Conservation (phyloP, 108 stramenopile genomes). For the Cyclotella baltica region DNA sequence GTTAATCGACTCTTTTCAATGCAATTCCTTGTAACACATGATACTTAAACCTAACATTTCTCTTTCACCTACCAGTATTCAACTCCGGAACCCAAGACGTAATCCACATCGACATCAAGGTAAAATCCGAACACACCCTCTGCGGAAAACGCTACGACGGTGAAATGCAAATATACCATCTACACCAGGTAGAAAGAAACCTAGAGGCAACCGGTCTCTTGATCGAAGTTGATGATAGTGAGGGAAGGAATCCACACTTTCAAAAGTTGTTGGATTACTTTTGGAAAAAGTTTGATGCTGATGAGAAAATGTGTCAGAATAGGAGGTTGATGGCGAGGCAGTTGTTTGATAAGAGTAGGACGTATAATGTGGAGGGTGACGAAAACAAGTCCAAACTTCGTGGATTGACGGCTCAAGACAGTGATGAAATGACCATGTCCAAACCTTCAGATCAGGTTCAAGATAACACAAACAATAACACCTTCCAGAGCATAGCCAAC, state of each 20-base stretch:
- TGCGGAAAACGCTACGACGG: slow-evolving; percentile 75
- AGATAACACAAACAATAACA: slow-evolving; percentile 5
- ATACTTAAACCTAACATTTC: too few species aligned
- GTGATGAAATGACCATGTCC: slow-evolving; percentile 12
- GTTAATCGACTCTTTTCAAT: too few species aligned
- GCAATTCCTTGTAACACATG: too few species aligned
- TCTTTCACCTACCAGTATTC: too few species aligned
- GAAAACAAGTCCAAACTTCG: slow-evolving; percentile 12
- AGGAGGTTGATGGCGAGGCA: slow-evolving; percentile 30
- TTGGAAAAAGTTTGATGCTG: slow-evolving; percentile 41
- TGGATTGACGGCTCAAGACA: slow-evolving; percentile 14
- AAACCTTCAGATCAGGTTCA: not conserved
- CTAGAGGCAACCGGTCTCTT: slow-evolving; percentile 40
- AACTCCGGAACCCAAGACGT: slow-evolving; percentile 45
- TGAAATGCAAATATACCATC: slow-evolving; percentile 57
- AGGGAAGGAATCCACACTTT: slow-evolving; percentile 34
- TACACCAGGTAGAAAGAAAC: slow-evolving; percentile 30
- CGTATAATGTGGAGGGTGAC: not conserved
- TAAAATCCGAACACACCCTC: slow-evolving; percentile 68
- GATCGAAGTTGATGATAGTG: slow-evolving; percentile 33
- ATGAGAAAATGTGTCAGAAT: slow-evolving; percentile 23
- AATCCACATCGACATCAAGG: slow-evolving; percentile 63
- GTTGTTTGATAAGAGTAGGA: slow-evolving; percentile 22
- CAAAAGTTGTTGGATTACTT: slow-evolving; percentile 46
- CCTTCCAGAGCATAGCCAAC: slow-evolving; percentile 16